These are phyloP conservation scores for Puccinellia tenuiflora DNA, from an alignment of 176 grass and related monocot genomes.

Conservation along the genomic window DNA sequence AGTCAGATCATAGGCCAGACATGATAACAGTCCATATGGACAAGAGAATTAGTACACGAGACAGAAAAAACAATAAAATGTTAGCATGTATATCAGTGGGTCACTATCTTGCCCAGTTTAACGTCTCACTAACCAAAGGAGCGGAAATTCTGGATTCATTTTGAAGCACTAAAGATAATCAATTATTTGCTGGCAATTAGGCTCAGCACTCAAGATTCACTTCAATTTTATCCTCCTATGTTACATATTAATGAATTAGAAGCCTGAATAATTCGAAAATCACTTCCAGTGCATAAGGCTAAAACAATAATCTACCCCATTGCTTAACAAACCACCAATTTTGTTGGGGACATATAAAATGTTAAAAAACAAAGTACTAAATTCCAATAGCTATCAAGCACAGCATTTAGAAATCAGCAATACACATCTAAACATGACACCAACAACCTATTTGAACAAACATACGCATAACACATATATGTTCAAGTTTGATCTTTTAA, in stretches of 20 bases:
- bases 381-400: not conserved
- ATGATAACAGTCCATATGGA: not conserved
- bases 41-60: not conserved
- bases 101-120: not conserved
- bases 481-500: not conserved
- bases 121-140: not conserved
- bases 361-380: not conserved
- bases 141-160: not conserved
- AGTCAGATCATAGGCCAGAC: not conserved
- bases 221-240: not conserved
- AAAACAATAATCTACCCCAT: not conserved
- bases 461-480: not conserved
- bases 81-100: not conserved
- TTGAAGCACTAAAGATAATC: not conserved
- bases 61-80: not conserved
- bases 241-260: not conserved
- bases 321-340: not conserved
- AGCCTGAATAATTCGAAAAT: not conserved
- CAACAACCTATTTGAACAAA: conserved; percentile 1
- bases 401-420: not conserved
- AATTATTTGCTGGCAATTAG: not conserved
- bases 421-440: not conserved
- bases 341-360: not conserved
- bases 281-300: not conserved
- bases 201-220: not conserved